phyloP scores from a whole-genome alignment of 2,329 filamentous ascomycete species.

The Fusarium devonianum region DNA sequence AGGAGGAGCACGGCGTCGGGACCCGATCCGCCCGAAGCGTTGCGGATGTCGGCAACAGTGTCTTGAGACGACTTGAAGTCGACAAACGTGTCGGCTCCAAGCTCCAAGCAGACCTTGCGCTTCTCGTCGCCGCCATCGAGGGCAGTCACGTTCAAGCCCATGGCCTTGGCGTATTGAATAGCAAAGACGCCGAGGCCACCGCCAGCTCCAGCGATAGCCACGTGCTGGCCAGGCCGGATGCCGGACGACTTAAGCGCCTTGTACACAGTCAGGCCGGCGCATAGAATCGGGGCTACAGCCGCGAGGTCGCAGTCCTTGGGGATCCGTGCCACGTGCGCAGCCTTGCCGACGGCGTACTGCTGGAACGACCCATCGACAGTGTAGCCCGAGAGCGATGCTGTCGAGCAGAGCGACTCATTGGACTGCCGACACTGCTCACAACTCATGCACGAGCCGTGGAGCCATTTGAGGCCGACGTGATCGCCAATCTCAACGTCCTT shows the following conservation, averaged over 20 bases:
- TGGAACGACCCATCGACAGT: constrained; percentile 91
- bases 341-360: constrained; percentile 85
- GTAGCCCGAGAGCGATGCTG: constrained; percentile 80
- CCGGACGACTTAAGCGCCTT: constrained; percentile 83
- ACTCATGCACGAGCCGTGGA: constrained; percentile 81
- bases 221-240: constrained; percentile 72
- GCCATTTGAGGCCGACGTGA: constrained; percentile 85
- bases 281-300: constrained; percentile 79
- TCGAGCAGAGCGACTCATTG: constrained; percentile 81
- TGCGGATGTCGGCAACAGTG: constrained; percentile 76
- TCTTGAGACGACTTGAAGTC: constrained; percentile 79
- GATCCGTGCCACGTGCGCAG: constrained; percentile 79
- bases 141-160: constrained; percentile 79
- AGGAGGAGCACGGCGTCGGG: constrained; percentile 86
- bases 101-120: constrained; percentile 68
- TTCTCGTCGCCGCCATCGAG: constrained; percentile 88
- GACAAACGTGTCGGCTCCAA: constrained; percentile 76
- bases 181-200: constrained; percentile 79
- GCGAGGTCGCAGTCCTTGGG: constrained; percentile 77
- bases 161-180: constrained; percentile 84
- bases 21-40: constrained; percentile 76
- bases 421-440: constrained; percentile 81
- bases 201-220: constrained; percentile 83
- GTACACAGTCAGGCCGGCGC: constrained; percentile 84
- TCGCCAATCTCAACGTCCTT: constrained; percentile 80